phyloP scores from a whole-genome alignment of 257 asterid genomes.

The Plantago ovata region DNA sequence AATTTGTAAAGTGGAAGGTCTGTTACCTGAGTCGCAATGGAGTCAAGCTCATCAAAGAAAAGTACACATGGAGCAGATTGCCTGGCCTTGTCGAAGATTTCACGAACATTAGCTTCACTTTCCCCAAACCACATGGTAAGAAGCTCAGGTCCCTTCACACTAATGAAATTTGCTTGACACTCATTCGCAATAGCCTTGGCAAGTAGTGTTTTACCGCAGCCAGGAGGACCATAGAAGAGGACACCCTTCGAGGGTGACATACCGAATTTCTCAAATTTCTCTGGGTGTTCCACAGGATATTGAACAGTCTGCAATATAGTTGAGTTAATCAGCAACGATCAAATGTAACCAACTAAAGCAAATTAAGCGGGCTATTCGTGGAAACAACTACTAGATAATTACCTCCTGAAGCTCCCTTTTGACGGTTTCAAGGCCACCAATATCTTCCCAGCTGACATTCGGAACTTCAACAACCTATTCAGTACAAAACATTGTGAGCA shows the following conservation, averaged over 20 bases:
- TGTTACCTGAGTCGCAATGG: slow-evolving; percentile 60
- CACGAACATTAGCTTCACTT: too few species aligned
- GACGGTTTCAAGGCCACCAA: slow-evolving; percentile 54
- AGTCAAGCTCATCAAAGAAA: slow-evolving; percentile 66
- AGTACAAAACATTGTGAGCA: slow-evolving; percentile 1
- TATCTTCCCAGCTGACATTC: slow-evolving; percentile 45
- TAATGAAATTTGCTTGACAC: slow-evolving; percentile 59
- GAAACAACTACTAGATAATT: too few species aligned
- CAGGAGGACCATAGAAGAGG: slow-evolving; percentile 67
- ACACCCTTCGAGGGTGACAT: slow-evolving; percentile 69
- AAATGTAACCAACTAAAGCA: neutral
- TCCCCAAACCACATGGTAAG: too few species aligned
- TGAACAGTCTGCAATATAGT: slow-evolving; percentile 45
- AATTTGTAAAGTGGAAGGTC: slow-evolving; percentile 3
- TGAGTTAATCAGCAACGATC: neutral
- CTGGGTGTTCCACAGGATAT: slow-evolving; percentile 66
- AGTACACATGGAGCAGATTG: slow-evolving; percentile 70
- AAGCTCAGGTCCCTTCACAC: slow-evolving; percentile 64
- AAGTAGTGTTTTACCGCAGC: slow-evolving; percentile 61
- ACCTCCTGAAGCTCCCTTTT: slow-evolving; percentile 60
- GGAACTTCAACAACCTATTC: slow-evolving; percentile 49
- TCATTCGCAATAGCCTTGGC: slow-evolving; percentile 72
- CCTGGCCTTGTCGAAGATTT: too few species aligned
- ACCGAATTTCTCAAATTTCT: slow-evolving; percentile 58
- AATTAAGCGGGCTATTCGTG: neutral